Evolutionary conservation across 1,139 yeast species (phyloP), one percentile per base, ranked within the genome.

Genomic region (Blastobotrys malaysiensis): DNA sequence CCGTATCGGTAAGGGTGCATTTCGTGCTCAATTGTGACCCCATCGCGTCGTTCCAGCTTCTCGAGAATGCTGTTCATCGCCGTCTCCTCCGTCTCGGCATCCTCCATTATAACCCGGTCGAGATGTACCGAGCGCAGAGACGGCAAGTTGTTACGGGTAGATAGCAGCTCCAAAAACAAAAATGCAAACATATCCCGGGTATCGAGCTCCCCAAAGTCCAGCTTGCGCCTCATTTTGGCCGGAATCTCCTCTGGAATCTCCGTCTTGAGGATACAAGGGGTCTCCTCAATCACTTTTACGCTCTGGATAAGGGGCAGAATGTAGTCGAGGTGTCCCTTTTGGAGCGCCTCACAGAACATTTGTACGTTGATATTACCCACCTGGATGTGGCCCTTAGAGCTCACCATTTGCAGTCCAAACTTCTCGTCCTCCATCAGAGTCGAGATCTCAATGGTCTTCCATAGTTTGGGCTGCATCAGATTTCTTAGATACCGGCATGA

Each of bases 201-300:
- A 14, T 46, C 49, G 36, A 46, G 27, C 22, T 18, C 19, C 7
- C 31, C 26, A 16, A 46, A 46, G 22, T 46, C 16, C 16, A 39
- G 49, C 9, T 18, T 19, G 5, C 16, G 39, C 4, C 39, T 14
- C 16, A 31, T 13, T 7, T 31, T 31, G n/a, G 14, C 24, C 2
- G 43, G 43, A 22, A 21, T 22, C 16, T 36, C 39, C 16, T 91
- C 46, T 13, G 39, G 39, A 36, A 46, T 21, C 9, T 31, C 46
- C 24, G 16, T 22, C 5, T 36, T 36, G 43, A 46, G 39, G 13
- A 31, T 50, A 18, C 46, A 50, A 16, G 53, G 53, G 9, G 50
- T 26, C 39, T 50, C 53, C 31, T 50, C 53, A 7, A 39, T 21
- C n/a, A 50, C 36, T 3, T 36, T 39, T 9, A 50, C n/a, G 11